Evolutionary conservation across 2,329 filamentous ascomycete species (phyloP), one percentile per base, ranked within the genome.

Genomic region (Mycocentrospora acerina): DNA sequence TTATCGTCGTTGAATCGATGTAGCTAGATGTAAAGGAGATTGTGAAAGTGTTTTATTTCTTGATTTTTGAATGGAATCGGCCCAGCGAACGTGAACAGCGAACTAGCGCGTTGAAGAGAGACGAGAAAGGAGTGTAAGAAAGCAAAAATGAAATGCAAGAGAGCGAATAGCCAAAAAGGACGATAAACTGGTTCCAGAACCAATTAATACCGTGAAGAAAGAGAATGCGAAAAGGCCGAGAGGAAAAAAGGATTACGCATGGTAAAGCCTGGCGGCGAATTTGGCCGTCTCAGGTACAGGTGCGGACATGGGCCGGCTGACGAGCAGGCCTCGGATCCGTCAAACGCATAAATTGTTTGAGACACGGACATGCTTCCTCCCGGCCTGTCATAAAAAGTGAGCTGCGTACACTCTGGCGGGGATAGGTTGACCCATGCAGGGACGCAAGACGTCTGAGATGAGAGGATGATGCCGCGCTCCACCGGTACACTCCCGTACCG

Each of bases 331-430:
- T 36, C 44, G 45, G 50, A 48, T 46, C 52, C 52, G 60, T 63
- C 58, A 62, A 66, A 66, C 63, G 53, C 57, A 53, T 60, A 43
- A 51, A 53, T 55, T 55, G 64, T 67, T 67, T 68, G 57, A 48
- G 51, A 46, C 51, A 39, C 46, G 32, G 45, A 46, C 53, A 53
- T 48, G 54, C 50, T 37, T 46, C 48, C 42, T 51, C 46, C 55
- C 49, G 48, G 37, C 55, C 50, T 50, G 59, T 57, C 53, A 56
- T 55, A 56, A 52, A 29, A 48, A 44, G 29, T 28, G 35, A 33
- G 37, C 32, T 35, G 16, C 28, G 10, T 15, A 19, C 12, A 32
- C 32, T 35, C 17, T 28, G 17, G 19, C 9, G 19, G 19, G 19
- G 19, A 22, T 22, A 22, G 19, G 19, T 22, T 36, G 35, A 47